A percentile compares a stretch with the other conserved stretches of the same genome.
phyloP scores from a whole-genome alignment of 2,329 filamentous ascomycete species.

The Stenocarpella maydis region DNA sequence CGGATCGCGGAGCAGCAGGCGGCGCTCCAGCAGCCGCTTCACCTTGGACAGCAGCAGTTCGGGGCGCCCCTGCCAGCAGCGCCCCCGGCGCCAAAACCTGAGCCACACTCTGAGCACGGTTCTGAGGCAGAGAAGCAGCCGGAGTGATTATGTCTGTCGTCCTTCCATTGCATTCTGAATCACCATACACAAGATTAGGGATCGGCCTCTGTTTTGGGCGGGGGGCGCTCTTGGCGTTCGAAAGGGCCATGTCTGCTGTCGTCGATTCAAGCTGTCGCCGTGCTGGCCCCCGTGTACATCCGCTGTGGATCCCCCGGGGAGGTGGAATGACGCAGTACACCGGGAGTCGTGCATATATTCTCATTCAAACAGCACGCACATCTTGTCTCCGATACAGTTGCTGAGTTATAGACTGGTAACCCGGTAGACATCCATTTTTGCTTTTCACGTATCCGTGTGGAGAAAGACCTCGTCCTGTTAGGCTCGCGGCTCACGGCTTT shows the following conservation, averaged over 20 bases:
- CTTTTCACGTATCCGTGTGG: neutral
- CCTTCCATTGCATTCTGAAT: neutral
- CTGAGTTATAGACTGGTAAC: neutral
- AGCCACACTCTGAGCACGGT: neutral
- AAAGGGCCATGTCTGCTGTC: neutral
- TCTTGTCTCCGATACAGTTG: neutral
- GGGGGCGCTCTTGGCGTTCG: constrained; percentile 13
- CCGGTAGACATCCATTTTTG: neutral
- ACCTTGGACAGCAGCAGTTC: neutral
- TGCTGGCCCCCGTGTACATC: neutral
- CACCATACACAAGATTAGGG: neutral
- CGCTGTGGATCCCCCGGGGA: constrained; percentile 1
- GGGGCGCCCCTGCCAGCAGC: neutral
- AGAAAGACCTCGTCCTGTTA: neutral
- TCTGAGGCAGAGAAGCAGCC: neutral
- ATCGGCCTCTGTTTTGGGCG: neutral
- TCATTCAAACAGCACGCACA: neutral
- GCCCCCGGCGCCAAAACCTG: neutral
- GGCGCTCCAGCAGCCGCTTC: constrained; percentile 20
- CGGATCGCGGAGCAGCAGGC: constrained; percentile 4
- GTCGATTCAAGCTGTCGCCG: constrained; percentile 21
- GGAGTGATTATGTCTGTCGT: neutral
- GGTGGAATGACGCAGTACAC: neutral
- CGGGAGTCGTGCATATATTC: constrained; percentile 2
- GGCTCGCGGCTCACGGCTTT: neutral